Percentiles rank a stretch among this genome's conserved stretches.
These are phyloP conservation scores for Corymbia maculata DNA, from an alignment of 345 rosid species.

Conservation along the genomic window DNA sequence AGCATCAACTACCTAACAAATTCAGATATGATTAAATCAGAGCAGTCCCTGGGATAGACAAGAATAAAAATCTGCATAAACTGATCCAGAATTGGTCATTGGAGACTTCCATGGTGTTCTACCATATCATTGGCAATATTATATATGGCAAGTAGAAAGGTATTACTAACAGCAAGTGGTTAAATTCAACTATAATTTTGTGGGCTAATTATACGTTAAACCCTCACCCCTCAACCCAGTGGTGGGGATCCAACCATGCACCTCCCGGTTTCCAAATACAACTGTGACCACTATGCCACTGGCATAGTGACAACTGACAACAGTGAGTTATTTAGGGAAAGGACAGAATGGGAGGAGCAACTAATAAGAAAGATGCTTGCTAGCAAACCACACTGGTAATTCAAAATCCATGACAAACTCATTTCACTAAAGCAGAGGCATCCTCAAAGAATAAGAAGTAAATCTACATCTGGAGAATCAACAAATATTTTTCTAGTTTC, in stretches of 20 bases:
- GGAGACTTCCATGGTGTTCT: background rate
- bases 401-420: background rate
- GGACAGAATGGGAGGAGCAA: background rate
- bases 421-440: background rate
- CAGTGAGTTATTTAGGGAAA: background rate
- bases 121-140: background rate
- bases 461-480: background rate
- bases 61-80: background rate
- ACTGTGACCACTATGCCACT: background rate
- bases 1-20: slow-evolving; percentile 79
- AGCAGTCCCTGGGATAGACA: background rate
- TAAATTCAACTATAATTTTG: background rate
- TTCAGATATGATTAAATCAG: slow-evolving; percentile 1
- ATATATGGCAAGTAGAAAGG: background rate
- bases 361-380: background rate
- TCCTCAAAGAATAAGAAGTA: background rate
- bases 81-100: background rate
- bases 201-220: background rate
- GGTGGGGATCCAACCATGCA: background rate
- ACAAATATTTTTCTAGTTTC: background rate
- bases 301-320: background rate
- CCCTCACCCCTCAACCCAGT: background rate
- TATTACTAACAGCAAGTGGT: background rate
- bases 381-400: background rate
- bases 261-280: background rate